A percentile compares a stretch with the other conserved stretches of the same genome.
Conservation (phyloP, 192 early-diverging fungal genomes). For the Cladochytrium replicatum region DNA sequence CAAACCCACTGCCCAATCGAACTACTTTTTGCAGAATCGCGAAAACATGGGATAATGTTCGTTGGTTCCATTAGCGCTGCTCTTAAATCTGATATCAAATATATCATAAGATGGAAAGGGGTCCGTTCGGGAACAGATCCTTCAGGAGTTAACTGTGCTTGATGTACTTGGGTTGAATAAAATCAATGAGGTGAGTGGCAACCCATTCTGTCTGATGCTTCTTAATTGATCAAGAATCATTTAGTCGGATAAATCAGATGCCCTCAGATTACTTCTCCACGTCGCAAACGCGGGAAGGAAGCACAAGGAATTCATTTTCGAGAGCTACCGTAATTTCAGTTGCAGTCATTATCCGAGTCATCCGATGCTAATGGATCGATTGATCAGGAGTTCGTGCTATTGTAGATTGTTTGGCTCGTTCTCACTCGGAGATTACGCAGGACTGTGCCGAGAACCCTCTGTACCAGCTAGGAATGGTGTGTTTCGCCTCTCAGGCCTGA, state of each 20-base stretch:
- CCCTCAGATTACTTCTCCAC: constrained; percentile 35
- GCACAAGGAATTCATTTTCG: constrained; percentile 58
- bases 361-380: background rate
- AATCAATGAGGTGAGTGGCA: constrained; percentile 38
- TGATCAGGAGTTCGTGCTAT: constrained; percentile 39
- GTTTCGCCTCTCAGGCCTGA: no score
- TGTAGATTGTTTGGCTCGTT: constrained; percentile 45
- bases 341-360: no score
- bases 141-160: constrained; percentile 48
- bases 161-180: constrained; percentile 46
- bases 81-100: no score
- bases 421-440: constrained; percentile 44
- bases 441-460: constrained; percentile 48
- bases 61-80: no score
- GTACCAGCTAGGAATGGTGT: constrained; percentile 42
- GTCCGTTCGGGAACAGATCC: constrained; percentile 39
- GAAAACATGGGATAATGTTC: constrained; percentile 42
- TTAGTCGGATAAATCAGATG: constrained; percentile 48
- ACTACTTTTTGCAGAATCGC: constrained; percentile 37
- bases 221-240: no score
- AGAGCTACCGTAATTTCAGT: constrained; percentile 40
- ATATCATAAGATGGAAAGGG: constrained; percentile 40
- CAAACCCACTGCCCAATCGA: no score
- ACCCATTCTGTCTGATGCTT: no score
- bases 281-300: constrained; percentile 43